Evolutionary conservation across 495 filamentous ascomycete genomes (phyloP).

Genomic region (Podospora fimiseda): DNA sequence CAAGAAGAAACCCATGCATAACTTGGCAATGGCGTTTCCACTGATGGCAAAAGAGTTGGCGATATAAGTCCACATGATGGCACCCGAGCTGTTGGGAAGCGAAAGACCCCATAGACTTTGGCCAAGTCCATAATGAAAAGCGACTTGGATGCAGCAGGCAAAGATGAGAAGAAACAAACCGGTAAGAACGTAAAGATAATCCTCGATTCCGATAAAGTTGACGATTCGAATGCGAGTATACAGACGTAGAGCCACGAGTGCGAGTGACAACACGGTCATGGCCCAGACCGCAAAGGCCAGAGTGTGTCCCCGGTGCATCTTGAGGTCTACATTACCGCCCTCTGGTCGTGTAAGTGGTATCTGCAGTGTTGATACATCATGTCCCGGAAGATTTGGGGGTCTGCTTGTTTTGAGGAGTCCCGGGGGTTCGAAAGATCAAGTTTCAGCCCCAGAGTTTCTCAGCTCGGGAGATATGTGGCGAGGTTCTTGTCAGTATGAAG

Average conservation of each 20-base stretch:
- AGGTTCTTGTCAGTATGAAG: not conserved
- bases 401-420: slow-evolving; percentile 1
- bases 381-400: not conserved
- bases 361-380: too few species aligned
- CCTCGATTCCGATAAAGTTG: slow-evolving; percentile 33
- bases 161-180: slow-evolving; percentile 32
- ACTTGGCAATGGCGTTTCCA: slow-evolving; percentile 36
- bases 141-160: slow-evolving; percentile 29
- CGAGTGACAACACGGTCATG: slow-evolving; percentile 27
- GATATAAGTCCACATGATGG: slow-evolving; percentile 36
- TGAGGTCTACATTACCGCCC: slow-evolving; percentile 9
- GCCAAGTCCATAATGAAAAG: slow-evolving; percentile 30
- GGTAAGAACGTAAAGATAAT: slow-evolving; percentile 31
- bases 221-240: slow-evolving; percentile 34
- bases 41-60: slow-evolving; percentile 35
- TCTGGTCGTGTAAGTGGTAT: not conserved
- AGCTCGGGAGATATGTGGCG: not conserved
- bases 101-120: slow-evolving; percentile 28
- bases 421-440: too few species aligned
- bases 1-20: slow-evolving; percentile 37
- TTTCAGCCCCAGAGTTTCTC: not conserved
- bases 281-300: slow-evolving; percentile 34
- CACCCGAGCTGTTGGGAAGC: slow-evolving; percentile 25
- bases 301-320: slow-evolving; percentile 23
- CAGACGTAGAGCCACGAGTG: slow-evolving; percentile 27